Base-by-base conservation (phyloP, 1,284 basidiomycete species). In the Melampsora larici-populina region DNA sequence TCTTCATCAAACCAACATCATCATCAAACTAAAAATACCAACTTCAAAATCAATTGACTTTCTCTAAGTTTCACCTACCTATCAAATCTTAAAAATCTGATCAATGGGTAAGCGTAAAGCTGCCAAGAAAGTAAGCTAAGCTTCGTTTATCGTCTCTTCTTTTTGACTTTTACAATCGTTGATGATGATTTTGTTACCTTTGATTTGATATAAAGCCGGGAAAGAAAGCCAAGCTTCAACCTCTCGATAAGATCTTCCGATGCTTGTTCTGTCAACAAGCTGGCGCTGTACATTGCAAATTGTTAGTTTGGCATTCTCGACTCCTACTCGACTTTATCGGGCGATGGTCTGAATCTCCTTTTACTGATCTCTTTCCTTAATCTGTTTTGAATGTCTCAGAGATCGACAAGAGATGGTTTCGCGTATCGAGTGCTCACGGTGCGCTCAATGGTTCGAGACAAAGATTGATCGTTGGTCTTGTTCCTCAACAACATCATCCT, bases 401-500 rank as follows among this genome's bases (percentile, higher is more conserved):
- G 76, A 78, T 66, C 76, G 76, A 13, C 76, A 78, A 43, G 76
- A 78, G 33, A 78, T 78, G 76, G 49, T 65, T 1, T 70, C 76
- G 2, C 33, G 76, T 33, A 70, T 78, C 18, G 76, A 78, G 29
- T 78, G 76, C 49, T 70, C 76, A 0, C 66, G 69, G 24, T 78
- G 76, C 21, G 60, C 49, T 18, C 76, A 78, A 66, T 60, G 63
- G 40, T 78, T 78, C 36, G 76, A 78, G 48, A 78, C 76, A 8
- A 70, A 78, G 43, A 78, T 78, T 24, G 69, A 78, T 48, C 76
- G 76, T 78, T 33, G 48, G 69, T 48, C 13, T 36, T 0, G 24
- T 24, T 2, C 21, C 9, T 58, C 5, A 7, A 68, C 43, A 31
- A 24, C n/a, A n/a, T 68, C 46, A 7, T 68, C 46, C 8, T 46